Evolutionary conservation across 139 green algal species (phyloP).

Genomic region (Chara braunii): DNA sequence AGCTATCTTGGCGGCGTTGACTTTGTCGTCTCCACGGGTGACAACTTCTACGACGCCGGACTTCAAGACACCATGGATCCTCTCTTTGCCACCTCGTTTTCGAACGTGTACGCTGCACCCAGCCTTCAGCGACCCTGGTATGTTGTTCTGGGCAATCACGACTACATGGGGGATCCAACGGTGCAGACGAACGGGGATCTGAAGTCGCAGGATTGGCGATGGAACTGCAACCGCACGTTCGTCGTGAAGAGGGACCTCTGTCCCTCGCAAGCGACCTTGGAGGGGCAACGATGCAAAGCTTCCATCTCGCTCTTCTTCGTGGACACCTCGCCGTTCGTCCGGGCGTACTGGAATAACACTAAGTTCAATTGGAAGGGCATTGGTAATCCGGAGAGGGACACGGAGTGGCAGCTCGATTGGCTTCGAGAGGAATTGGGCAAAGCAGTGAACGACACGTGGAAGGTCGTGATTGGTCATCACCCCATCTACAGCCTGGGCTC

Average conservation of each 20-base stretch:
- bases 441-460: constrained; percentile 42
- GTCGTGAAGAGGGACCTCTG: constrained; percentile 4
- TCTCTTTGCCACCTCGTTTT: constrained; percentile 23
- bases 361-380: constrained; percentile 17
- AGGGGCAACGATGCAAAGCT: constrained; percentile 1
- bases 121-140: constrained; percentile 37
- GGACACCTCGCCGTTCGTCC: constrained; percentile 37
- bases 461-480: constrained; percentile 45
- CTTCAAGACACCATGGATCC: neutral
- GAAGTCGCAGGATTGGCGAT: constrained; percentile 17
- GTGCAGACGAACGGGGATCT: constrained; percentile 19
- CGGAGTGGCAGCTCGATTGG: neutral
- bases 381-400: neutral
- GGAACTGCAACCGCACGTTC: constrained; percentile 22
- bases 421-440: too few relatives aligned
- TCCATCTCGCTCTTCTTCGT: constrained; percentile 38
- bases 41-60: constrained; percentile 35
- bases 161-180: constrained; percentile 17
- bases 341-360: constrained; percentile 20
- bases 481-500: constrained; percentile 33
- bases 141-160: constrained; percentile 39
- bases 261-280: neutral
- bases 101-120: constrained; percentile 22
- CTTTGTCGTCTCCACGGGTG: constrained; percentile 31
- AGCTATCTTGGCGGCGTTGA: too few relatives aligned